Conservation (phyloP, 2,329 filamentous ascomycete genomes). For the Thermomyces lanuginosus region DNA sequence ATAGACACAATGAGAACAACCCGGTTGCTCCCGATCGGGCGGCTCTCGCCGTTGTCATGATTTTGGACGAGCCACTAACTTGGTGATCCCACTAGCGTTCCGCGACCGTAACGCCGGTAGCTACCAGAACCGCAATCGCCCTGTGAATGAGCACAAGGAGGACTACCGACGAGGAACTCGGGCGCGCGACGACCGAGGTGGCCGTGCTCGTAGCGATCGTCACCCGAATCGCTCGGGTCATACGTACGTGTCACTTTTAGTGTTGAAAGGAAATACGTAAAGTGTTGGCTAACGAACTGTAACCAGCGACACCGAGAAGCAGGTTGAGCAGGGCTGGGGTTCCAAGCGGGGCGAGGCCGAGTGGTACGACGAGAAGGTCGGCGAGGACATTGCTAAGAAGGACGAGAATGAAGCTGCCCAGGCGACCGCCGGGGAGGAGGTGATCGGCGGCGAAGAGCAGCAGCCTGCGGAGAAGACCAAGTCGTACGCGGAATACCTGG, state of each 20-base stretch:
- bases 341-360: slow-evolving; percentile 65
- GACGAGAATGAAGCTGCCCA: slow-evolving; percentile 59
- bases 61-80: too few species aligned
- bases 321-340: slow-evolving; percentile 72
- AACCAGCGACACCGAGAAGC: slow-evolving; percentile 29
- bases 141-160: slow-evolving; percentile 50
- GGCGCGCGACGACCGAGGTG: slow-evolving; percentile 46
- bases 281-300: too few species aligned
- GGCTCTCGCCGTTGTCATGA: too few species aligned
- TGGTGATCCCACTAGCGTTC: slow-evolving; percentile 48
- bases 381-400: slow-evolving; percentile 69
- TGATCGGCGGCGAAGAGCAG: slow-evolving; percentile 15
- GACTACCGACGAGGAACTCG: slow-evolving; percentile 30
- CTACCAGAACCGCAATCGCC: slow-evolving; percentile 65
- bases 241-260: slow-evolving; percentile 32
- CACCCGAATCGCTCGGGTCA: slow-evolving; percentile 42
- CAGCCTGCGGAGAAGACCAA: slow-evolving; percentile 75
- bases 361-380: slow-evolving; percentile 80
- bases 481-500: slow-evolving; percentile 79
- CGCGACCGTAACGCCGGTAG: slow-evolving; percentile 72
- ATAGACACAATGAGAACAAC: too few species aligned
- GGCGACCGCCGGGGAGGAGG: slow-evolving; percentile 29
- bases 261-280: slow-evolving; percentile 12
- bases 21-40: too few species aligned
- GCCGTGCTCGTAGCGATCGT: slow-evolving; percentile 41